Evolutionary conservation across 2,329 filamentous ascomycete species (phyloP).

Genomic region (Aspergillus sp.): DNA sequence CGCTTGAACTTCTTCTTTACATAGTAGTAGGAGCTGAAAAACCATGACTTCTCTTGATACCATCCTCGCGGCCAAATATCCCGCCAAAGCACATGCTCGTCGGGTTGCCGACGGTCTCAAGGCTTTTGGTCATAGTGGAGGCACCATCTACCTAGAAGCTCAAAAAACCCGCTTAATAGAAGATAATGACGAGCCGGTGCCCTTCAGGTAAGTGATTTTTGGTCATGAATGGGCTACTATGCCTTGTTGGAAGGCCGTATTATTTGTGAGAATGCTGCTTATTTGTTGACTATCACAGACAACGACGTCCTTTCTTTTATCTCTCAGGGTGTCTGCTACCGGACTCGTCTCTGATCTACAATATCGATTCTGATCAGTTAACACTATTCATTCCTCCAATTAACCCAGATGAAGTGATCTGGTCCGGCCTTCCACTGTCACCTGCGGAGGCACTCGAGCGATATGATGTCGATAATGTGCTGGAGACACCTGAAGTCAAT

Average conservation of each 20-base stretch:
- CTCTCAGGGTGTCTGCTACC: slow-evolving; percentile 80
- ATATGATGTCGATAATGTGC: slow-evolving; percentile 81
- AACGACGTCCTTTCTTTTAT: slow-evolving; percentile 94
- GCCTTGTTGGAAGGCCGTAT: not conserved
- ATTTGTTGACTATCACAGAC: slow-evolving; percentile 51
- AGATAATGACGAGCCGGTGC: slow-evolving; percentile 81
- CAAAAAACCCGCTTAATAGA: slow-evolving; percentile 79
- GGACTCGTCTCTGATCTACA: slow-evolving; percentile 79
- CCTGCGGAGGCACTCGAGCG: slow-evolving; percentile 69
- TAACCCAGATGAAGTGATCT: slow-evolving; percentile 86
- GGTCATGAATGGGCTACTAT: not conserved
- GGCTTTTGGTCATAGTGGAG: slow-evolving; percentile 63
- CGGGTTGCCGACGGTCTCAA: slow-evolving; percentile 79
- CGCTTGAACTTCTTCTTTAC: not conserved
- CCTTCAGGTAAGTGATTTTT: slow-evolving; percentile 63
- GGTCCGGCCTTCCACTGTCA: slow-evolving; percentile 83
- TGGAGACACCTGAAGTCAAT: slow-evolving; percentile 72
- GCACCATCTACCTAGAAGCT: slow-evolving; percentile 84
- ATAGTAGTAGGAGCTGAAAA: not conserved
- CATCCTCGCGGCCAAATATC: slow-evolving; percentile 63
- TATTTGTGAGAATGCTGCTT: not conserved
- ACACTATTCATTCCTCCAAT: slow-evolving; percentile 89
- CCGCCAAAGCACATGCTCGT: slow-evolving; percentile 82
- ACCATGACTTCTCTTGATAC: slow-evolving; percentile 34
- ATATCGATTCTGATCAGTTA: slow-evolving; percentile 69